Conservation (phyloP, 768 basidiomycete species). For the Hypholoma sublateritium region DNA sequence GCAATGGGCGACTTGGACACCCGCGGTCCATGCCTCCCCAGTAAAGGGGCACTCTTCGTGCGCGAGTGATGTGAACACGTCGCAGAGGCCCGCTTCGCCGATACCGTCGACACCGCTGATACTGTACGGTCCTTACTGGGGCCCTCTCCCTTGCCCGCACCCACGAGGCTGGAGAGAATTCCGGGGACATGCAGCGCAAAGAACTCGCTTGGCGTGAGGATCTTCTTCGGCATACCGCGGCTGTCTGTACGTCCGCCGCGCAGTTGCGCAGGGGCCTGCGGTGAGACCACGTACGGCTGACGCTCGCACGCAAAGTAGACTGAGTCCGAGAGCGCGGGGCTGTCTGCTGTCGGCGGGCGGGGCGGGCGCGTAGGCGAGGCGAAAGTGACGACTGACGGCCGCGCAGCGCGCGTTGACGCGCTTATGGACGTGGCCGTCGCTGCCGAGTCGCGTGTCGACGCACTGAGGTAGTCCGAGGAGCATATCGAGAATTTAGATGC, state of each 20-base stretch:
- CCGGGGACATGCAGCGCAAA: constrained; percentile 17
- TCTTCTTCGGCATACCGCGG: constrained; percentile 8
- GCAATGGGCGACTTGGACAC: neutral
- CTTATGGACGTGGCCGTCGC: constrained; percentile 3
- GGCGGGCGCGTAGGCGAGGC: constrained; percentile 10
- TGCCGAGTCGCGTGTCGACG: constrained; percentile 10
- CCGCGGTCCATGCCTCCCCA: constrained; percentile 7
- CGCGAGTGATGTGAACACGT: constrained; percentile 15
- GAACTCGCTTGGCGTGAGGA: constrained; percentile 22
- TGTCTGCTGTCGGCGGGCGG: constrained; percentile 27
- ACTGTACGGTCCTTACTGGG: neutral
- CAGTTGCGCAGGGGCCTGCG: constrained; percentile 10
- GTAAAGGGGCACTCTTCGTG: constrained; percentile 21
- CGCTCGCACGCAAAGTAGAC: constrained; percentile 25
- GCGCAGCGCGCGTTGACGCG: neutral
- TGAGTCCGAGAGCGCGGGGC: constrained; percentile 25
- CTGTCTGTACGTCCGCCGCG: neutral
- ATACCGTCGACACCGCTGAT: neutral
- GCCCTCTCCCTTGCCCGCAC: neutral
- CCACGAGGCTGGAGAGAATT: constrained; percentile 7
- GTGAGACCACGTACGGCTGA: constrained; percentile 22
- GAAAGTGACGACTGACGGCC: constrained; percentile 6
- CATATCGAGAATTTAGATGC: constrained; percentile 20
- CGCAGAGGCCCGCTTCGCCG: neutral
- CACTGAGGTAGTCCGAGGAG: constrained; percentile 15